phyloP scores from a whole-genome alignment of 257 asterid genomes.

The Capsicum rhomboideum region DNA sequence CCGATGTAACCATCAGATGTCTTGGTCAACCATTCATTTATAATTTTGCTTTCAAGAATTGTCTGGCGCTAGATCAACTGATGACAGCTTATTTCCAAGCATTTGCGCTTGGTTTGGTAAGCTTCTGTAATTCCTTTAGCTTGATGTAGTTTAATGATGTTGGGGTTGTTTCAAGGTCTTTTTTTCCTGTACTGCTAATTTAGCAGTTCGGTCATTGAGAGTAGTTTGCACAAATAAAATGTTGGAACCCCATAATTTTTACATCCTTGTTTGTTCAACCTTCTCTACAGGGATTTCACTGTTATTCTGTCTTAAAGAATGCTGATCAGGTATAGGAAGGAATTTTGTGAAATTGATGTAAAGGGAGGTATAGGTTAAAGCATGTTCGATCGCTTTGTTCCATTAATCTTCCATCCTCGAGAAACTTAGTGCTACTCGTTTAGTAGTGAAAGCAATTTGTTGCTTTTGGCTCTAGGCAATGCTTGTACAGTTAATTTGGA shows the following conservation, averaged over 20 bases:
- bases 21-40: neutral
- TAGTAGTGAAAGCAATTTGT: neutral
- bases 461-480: neutral
- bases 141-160: neutral
- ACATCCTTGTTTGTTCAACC: neutral
- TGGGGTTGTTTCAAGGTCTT: neutral
- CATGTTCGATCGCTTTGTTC: neutral
- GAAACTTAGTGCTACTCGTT: too few species aligned
- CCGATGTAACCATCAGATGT: neutral
- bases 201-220: neutral
- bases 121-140: neutral
- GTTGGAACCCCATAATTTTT: neutral
- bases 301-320: neutral
- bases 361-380: neutral
- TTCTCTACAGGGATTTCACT: neutral
- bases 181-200: neutral
- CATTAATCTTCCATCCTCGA: neutral
- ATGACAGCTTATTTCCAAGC: neutral
- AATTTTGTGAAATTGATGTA: neutral
- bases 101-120: neutral
- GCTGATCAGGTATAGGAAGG: neutral
- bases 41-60: neutral
- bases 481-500: neutral
- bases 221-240: neutral
- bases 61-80: neutral